These are phyloP conservation scores for Lippia alba DNA, from an alignment of 305 asterid genomes.

Conservation along the genomic window DNA sequence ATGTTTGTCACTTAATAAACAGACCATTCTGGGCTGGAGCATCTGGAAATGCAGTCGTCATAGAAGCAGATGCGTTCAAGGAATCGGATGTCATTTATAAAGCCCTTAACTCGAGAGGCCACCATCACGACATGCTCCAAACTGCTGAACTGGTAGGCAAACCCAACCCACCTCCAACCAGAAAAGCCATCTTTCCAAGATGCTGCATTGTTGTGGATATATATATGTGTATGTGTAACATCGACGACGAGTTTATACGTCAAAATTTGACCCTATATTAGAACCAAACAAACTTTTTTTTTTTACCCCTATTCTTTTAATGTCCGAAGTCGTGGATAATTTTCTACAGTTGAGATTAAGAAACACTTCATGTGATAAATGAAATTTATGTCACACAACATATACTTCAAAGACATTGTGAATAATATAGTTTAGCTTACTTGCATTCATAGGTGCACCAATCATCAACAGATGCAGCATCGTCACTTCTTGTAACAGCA, in stretches of 20 bases:
- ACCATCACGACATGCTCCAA: slow-evolving; percentile 95
- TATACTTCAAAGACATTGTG: background rate
- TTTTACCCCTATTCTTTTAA: too few relatives aligned
- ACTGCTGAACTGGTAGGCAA: slow-evolving; percentile 81
- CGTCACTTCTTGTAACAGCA: slow-evolving; percentile 96
- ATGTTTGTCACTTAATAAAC: slow-evolving; percentile 3
- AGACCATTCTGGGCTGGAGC: slow-evolving; percentile 99
- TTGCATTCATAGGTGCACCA: slow-evolving; percentile 76
- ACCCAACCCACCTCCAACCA: background rate
- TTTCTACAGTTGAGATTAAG: background rate
- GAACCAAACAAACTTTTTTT: too few relatives aligned
- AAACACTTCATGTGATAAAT: background rate
- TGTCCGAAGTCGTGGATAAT: too few relatives aligned
- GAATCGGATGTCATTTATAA: slow-evolving; percentile 90
- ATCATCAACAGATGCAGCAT: slow-evolving; percentile 98
- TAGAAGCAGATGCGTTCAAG: slow-evolving; percentile 97
- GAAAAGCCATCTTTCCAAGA: background rate
- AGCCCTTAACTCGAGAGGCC: slow-evolving; percentile 93
- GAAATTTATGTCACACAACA: too few relatives aligned
- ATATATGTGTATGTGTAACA: too few relatives aligned
- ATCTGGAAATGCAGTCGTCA: slow-evolving; percentile 80
- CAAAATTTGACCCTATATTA: too few relatives aligned
- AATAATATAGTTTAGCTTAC: background rate
- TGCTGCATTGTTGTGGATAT: too few relatives aligned
- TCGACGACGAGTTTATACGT: too few relatives aligned